Evolutionary conservation across 768 basidiomycete species (phyloP).

Genomic region (Mycena venus): DNA sequence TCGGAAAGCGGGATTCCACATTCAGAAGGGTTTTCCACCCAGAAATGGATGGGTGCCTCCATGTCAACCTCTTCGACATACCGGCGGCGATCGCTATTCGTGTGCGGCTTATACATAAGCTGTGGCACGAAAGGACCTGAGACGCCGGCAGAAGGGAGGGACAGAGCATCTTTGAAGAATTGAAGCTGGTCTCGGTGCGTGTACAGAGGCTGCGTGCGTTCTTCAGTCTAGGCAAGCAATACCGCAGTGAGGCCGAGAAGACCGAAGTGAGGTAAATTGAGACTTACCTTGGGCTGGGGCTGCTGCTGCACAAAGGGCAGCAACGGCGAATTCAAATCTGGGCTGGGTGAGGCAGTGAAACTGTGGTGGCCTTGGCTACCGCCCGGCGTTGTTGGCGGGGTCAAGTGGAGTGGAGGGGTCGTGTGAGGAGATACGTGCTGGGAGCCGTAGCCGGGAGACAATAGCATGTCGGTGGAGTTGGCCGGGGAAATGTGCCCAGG

Average conservation of each 20-base stretch:
- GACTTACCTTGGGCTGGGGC: conserved; percentile 24
- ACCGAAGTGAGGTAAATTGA: conserved; percentile 4
- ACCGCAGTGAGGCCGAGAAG: not conserved
- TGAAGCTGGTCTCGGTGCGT: conserved; percentile 60
- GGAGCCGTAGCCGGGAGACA: conserved; percentile 31
- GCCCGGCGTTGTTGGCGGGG: conserved; percentile 26
- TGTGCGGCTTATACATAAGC: conserved; percentile 80
- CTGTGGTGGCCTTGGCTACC: conserved; percentile 18
- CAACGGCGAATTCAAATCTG: conserved; percentile 24
- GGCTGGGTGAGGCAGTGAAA: conserved; percentile 32
- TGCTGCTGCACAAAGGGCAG: conserved; percentile 14
- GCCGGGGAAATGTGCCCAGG: conserved; percentile 27
- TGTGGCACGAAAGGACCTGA: conserved; percentile 76
- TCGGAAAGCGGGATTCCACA: conserved; percentile 76
- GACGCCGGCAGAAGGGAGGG: conserved; percentile 49
- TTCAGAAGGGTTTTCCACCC: conserved; percentile 63
- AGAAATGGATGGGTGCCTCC: conserved; percentile 76
- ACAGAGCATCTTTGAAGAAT: conserved; percentile 58
- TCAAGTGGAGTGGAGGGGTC: conserved; percentile 31
- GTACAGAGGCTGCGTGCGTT: conserved; percentile 41
- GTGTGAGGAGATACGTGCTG: conserved; percentile 32
- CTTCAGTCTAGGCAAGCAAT: conserved; percentile 38
- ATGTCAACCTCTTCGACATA: conserved; percentile 81
- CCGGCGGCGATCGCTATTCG: conserved; percentile 80
- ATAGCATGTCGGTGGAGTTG: conserved; percentile 27